Conservation (phyloP, 148 eudicot genomes). For the Chenopodium berlandieri region DNA sequence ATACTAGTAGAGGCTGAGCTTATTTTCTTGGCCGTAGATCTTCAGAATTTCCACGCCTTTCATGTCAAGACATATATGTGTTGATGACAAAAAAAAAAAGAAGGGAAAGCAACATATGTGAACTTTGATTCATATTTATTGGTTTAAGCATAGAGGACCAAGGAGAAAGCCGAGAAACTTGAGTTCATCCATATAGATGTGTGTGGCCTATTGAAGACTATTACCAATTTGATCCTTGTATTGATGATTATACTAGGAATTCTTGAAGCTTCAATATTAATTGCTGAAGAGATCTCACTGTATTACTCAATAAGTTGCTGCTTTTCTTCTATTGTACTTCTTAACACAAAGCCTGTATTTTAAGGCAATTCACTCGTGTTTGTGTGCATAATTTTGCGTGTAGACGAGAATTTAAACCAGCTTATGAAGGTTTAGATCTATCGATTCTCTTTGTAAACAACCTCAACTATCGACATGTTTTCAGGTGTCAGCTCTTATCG, state of each 20-base stretch:
- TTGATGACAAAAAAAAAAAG: too few species aligned
- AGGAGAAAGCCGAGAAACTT: not conserved
- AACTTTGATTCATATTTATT: not conserved
- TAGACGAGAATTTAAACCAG: not conserved
- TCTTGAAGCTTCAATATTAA: too few species aligned
- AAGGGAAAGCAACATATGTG: too few species aligned
- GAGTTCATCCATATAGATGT: not conserved
- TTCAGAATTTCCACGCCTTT: too few species aligned
- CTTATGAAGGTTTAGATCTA: not conserved
- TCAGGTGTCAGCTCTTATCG: conserved; percentile 72
- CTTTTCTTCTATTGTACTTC: not conserved
- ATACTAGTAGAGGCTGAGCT: too few species aligned
- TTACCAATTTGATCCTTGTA: not conserved
- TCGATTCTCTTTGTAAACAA: not conserved
- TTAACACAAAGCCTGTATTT: not conserved
- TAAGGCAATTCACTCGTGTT: not conserved
- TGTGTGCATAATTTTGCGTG: not conserved
- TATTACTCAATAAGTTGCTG: not conserved
- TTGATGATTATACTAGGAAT: not conserved
- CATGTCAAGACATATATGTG: too few species aligned
- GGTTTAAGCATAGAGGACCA: not conserved
- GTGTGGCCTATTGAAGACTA: not conserved
- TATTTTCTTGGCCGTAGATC: too few species aligned
- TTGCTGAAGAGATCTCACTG: not conserved
- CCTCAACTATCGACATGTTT: conserved; percentile 7